Evolutionary conservation across 1,139 yeast genomes (phyloP), one percentile per base, ranked within the genome.

Genomic region (Meyerozyma sp.): DNA sequence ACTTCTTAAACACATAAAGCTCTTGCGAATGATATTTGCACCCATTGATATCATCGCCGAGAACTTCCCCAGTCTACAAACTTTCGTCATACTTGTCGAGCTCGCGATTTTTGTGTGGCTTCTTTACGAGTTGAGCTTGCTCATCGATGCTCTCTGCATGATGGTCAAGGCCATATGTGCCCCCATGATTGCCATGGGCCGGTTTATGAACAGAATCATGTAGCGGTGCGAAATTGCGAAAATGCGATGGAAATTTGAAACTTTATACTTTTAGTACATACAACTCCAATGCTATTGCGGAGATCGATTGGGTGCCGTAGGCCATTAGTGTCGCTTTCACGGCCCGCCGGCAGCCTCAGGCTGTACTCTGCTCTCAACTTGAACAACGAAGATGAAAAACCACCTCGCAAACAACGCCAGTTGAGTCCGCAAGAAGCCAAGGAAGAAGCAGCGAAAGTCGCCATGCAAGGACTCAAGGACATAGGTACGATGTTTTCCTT

Each of bases 81-180:
- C 75, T 0, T 44, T 68, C 8, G 75, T 72, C 23, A 65, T 70
- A 11, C 43, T 73, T 43, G 46, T 66, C 9, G 77, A 73, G 49
- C 54, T 73, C 43, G 58, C 59, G 36, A 63, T 72, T 6, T 72
- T 72, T 50, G 50, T 68, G 51, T 73, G 77, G 77, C 57, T 71
- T 2, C 55, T 72, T 36, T 73, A 69, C 49, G 76, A 71, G 53
- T 57, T 71, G 48, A 70, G 75, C 47, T 56, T 69, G 36, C 61
- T 73, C 48, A 61, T 73, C 5, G 76, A 72, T 52, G 77, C 77
- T 1, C 50, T 73, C 32, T 72, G 77, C 51, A 68, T 70, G 74
- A 70, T 70, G 63, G 67, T 73, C 11, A 68, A 68, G 47, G 76
- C 78, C 0, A 55, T 73, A 6, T 73, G 77, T 61, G 75, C 77